phyloP scores from a whole-genome alignment of 2,329 filamentous ascomycete species.

The Cytospora leucostoma region DNA sequence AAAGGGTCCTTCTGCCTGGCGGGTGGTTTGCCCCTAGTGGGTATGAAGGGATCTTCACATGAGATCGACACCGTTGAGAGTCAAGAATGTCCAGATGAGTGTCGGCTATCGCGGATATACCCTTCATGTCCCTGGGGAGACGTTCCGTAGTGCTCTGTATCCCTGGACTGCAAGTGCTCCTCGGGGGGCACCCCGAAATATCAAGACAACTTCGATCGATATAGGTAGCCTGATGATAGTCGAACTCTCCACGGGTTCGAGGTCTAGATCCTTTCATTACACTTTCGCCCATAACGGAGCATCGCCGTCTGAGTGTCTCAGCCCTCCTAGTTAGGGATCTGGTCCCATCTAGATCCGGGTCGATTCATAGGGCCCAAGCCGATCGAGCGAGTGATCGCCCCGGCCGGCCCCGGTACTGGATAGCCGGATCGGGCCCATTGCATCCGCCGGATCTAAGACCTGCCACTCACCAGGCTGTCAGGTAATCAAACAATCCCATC shows the following conservation, averaged over 20 bases:
- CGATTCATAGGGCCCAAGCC: conserved; percentile 16
- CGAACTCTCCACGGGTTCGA: neutral
- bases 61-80: too few relatives aligned
- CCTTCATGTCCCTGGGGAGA: too few relatives aligned
- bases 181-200: too few relatives aligned
- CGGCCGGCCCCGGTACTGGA: conserved; percentile 4
- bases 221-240: neutral
- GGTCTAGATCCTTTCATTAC: conserved; percentile 1
- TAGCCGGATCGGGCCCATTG: neutral
- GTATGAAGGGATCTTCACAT: too few relatives aligned
- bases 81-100: too few relatives aligned
- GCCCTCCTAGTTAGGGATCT: conserved; percentile 2
- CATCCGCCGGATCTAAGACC: neutral
- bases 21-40: too few relatives aligned
- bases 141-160: neutral
- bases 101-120: too few relatives aligned
- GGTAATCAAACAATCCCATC: too few relatives aligned
- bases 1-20: neutral
- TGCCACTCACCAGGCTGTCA: too few relatives aligned
- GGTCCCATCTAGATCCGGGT: conserved; percentile 20
- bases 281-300: neutral
- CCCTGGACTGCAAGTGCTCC: neutral
- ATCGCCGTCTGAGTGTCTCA: neutral
- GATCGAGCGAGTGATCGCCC: neutral
- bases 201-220: neutral